Evolutionary conservation across 192 early-diverging fungal genomes (phyloP).

Genomic region (Rhizophagus clarus): DNA sequence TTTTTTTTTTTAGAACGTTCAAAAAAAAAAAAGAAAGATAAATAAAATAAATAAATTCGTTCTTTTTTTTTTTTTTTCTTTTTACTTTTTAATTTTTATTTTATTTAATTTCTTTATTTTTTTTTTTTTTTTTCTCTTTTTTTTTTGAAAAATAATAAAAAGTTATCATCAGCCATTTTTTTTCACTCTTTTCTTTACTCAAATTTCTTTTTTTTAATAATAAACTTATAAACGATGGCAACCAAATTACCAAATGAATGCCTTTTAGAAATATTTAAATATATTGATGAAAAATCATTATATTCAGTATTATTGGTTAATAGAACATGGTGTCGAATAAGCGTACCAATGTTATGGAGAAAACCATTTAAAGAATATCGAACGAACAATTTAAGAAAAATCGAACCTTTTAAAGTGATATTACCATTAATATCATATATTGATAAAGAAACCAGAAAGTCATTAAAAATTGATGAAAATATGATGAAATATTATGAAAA

Average conservation of each 20-base stretch:
- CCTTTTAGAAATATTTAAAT: not conserved
- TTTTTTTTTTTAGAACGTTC: too few species aligned
- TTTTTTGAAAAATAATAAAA: too few species aligned
- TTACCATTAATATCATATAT: not conserved
- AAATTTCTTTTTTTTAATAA: too few species aligned
- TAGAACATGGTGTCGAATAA: not conserved
- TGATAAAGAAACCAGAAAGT: not conserved
- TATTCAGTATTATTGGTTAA: not conserved
- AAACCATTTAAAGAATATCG: not conserved
- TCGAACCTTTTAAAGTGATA: not conserved
- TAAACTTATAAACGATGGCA: not conserved
- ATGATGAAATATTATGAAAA: not conserved
- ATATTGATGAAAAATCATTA: not conserved
- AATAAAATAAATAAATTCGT: too few species aligned
- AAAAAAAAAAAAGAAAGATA: too few species aligned
- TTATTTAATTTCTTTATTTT: too few species aligned
- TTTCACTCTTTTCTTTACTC: too few species aligned
- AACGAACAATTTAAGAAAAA: not conserved
- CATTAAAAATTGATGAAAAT: not conserved
- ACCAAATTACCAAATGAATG: not conserved
- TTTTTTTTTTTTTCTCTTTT: too few species aligned
- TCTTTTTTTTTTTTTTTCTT: too few species aligned
- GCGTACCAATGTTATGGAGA: not conserved
- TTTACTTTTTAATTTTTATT: too few species aligned
- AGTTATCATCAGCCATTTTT: too few species aligned